Base-by-base conservation (phyloP, 495 filamentous ascomycete species). In the Penicillium pancosmium region DNA sequence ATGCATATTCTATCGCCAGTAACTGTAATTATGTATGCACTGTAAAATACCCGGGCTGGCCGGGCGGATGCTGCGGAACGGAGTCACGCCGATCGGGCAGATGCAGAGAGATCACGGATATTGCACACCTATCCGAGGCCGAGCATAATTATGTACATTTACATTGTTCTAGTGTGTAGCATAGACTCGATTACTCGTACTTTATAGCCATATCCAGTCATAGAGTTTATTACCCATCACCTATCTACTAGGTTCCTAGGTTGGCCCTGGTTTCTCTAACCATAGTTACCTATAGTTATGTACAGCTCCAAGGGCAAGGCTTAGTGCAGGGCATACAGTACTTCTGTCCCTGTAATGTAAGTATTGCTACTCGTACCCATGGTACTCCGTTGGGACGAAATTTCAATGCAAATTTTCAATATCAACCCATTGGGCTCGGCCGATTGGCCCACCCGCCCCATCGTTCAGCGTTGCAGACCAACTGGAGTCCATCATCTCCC, bases 21-120 rank as follows among this genome's bases (percentile, higher is more conserved):
- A 31, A 31, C 5, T 31, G 27, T 31, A 31, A 31, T 4, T 31
- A 31, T 31, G 50, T 36, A 38, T 27, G 18, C 27, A 18, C n/a
- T 3, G n/a, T 44, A 44, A 8, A 44, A 19, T 44, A 44, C 41
- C 19, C 21, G 43, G 43, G 16, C 15, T 10, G 15, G 65, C 60
- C 62, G 62, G 59, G 67, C 73, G 70, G 70, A 72, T 63, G 68
- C 65, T 44, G 58, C 72, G 73, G 73, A 72, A 68, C 72, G 65
- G 68, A 65, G 48, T 55, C 47, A 62, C 63, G 56, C 72, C 71
- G 73, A 71, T 50, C 56, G 43, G 62, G 54, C 59, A 56, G 55
- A 63, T 60, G 63, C 57, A 65, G 46, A 57, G 56, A 59, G 56
- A 60, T 68, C 63, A 70, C 59, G 63, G 66, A 61, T 52, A 51